Conservation (phyloP, 495 filamentous ascomycete species). For the Penicillium coprophilum region DNA sequence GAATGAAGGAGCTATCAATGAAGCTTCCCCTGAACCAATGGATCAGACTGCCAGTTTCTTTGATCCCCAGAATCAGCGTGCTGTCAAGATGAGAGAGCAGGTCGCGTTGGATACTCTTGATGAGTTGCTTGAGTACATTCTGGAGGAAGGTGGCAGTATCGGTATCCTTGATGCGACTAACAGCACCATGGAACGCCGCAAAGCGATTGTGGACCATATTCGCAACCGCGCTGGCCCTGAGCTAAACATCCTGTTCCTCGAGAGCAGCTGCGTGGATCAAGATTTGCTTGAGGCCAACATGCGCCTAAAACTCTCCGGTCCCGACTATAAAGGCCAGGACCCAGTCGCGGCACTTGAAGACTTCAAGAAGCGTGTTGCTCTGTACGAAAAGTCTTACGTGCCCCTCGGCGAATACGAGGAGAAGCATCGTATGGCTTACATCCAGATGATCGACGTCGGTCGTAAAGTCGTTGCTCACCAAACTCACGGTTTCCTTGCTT, state of each 20-base stretch:
- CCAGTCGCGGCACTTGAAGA: conserved; percentile 78
- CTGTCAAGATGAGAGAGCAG: conserved; percentile 81
- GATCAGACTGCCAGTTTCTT: conserved; percentile 94
- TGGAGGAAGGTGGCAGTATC: conserved; percentile 81
- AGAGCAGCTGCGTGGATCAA: conserved; percentile 86
- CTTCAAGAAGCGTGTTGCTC: conserved; percentile 89
- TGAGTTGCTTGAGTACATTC: conserved; percentile 83
- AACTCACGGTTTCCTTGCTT: conserved; percentile 85
- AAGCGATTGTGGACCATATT: conserved; percentile 79
- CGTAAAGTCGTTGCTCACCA: conserved; percentile 89
- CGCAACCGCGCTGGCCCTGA: conserved; percentile 79
- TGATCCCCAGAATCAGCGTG: conserved; percentile 82
- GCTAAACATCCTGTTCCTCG: conserved; percentile 87
- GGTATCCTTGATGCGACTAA: conserved; percentile 98
- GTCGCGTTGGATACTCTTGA: conserved; percentile 90
- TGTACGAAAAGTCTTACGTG: conserved; percentile 91
- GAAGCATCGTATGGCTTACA: conserved; percentile 81
- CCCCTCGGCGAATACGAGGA: conserved; percentile 92
- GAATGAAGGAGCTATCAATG: conserved; percentile 28
- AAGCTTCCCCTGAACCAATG: conserved; percentile 54
- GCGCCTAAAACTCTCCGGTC: conserved; percentile 94
- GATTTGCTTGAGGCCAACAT: conserved; percentile 89
- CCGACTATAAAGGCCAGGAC: conserved; percentile 93
- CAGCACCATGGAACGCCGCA: conserved; percentile 82
- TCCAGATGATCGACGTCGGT: conserved; percentile 97